phyloP scores from a whole-genome alignment of 352 stramenopile species.

The Phytophthora kernoviae region DNA sequence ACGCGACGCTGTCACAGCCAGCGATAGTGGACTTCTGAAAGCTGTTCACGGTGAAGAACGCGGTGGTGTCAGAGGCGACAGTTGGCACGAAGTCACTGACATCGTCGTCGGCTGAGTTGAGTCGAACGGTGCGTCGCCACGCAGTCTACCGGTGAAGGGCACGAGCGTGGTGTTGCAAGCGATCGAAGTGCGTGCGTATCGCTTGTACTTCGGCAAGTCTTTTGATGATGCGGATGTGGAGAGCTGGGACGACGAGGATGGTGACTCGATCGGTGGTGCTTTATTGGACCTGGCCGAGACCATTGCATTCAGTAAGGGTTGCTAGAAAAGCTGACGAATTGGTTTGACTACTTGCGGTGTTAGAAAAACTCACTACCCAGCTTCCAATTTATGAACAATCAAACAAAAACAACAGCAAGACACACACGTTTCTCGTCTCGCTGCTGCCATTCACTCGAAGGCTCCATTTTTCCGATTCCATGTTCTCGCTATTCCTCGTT shows the following conservation, averaged over 20 bases:
- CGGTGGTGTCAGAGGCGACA: slow-evolving; percentile 59
- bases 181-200: slow-evolving; percentile 95
- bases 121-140: slow-evolving; percentile 26
- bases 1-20: slow-evolving; percentile 75
- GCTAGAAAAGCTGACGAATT: too few relatives aligned
- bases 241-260: slow-evolving; percentile 20
- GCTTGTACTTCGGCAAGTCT: slow-evolving; percentile 60
- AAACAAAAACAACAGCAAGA: too few relatives aligned
- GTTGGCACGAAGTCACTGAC: slow-evolving; percentile 74
- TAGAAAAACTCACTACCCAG: too few relatives aligned
- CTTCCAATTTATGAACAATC: too few relatives aligned
- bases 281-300: slow-evolving; percentile 41
- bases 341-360: too few relatives aligned
- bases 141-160: slow-evolving; percentile 51
- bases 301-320: background rate
- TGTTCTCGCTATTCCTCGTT: too few relatives aligned
- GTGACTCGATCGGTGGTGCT: slow-evolving; percentile 22
- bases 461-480: too few relatives aligned
- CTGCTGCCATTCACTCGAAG: too few relatives aligned
- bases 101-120: slow-evolving; percentile 39
- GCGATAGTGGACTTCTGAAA: slow-evolving; percentile 75
- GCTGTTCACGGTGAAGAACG: slow-evolving; percentile 59
- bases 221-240: slow-evolving; percentile 6
- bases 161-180: slow-evolving; percentile 78
- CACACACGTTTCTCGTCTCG: too few relatives aligned